Evolutionary conservation across 345 rosid species (phyloP), one percentile per base, ranked within the genome.

Genomic region (Citrus glauca): DNA sequence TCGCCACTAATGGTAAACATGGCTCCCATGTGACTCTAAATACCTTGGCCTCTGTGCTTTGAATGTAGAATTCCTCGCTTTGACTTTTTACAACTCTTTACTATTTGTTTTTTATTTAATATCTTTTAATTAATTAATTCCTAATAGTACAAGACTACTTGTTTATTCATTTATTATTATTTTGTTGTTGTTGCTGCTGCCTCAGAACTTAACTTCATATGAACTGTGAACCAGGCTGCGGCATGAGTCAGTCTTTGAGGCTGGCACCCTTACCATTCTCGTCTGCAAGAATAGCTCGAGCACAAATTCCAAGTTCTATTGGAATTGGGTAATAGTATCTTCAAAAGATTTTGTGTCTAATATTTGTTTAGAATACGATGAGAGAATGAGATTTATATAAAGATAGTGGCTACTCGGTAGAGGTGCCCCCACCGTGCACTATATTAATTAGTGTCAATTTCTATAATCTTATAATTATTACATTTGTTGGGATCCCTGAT

Each of bases 1-100:
- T 37, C 32, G 27, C 64, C 64, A 24, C 5, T 25, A 24, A 0
- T 78, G 79, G 80, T 4, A 59, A 30, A 30, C 3, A 60, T 73
- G 76, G 35, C 84, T 0, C 69, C 86, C 91, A 91, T 87, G 95
- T 91, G 95, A 88, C 79, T 72, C 91, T 86, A 76, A 77, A 65
- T 24, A 79, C 76, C 71, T 91, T 78, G 94, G 82, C 81, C 82
- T 40, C 25, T 75, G 91, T 83, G 88, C 86, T 84, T 88, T 87
- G 85, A 83, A 84, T 78, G 77, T 83, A 80, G 84, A 83, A 82
- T 77, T 85, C 78, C 74, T 78, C 81, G 37, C 81, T 82, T 89
- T 88, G 90, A 87, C 89, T 88, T 70, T 86, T 35, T 53, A 30
- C 67, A 56, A 73, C 81, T 80, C 76, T 80, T 2, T 37, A 13